Evolutionary conservation across 345 rosid genomes (phyloP), one percentile per base, ranked within the genome.

Genomic region (Zanthoxylum bungeanum): DNA sequence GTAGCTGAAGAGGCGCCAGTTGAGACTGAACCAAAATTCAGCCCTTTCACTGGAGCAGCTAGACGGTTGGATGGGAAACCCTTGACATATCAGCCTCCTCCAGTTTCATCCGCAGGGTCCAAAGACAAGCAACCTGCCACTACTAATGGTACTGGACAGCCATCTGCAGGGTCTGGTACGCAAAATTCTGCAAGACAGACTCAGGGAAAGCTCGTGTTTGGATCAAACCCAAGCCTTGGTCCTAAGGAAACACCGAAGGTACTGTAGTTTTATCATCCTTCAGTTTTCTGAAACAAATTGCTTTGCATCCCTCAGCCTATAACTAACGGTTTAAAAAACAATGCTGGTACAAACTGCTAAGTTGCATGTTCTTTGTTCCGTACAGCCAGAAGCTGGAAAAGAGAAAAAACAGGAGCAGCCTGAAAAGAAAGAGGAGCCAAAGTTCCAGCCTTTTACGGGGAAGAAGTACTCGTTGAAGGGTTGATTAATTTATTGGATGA

Each of bases 131-230:
- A 79, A 77, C 85, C 89, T 62, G 81, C 78, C 70, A 77, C 70
- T 59, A 62, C 84, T 73, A 68, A 73, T 85, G 82, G 88, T 31
- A 84, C 77, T 66, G 82, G 79, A 7, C 83, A 80, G 68, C 75
- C 80, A 34, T 75, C 89, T 73, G 78, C 69, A 11, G 85, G 82
- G 28, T 81, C 91, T 71, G 75, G 79, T 77, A 82, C 92, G 27
- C 90, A 81, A 75, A 79, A 51, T 66, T 42, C 81, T 11, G 68
- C 84, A 7, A 69, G 87, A 5, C 92, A 93, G 75, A 69, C 97
- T 67, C 92, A 91, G 73, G 98, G 99, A 68, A 96, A 96, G 80
- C 97, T 96, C 60, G 99, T 96, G 61, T 93, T 91, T 72, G 95
- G 97, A 60, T 82, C 85, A 55, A 88, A 85, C 42, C 80, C 75